phyloP scores from a whole-genome alignment of 148 eudicot genomes.

The Silene latifolia region DNA sequence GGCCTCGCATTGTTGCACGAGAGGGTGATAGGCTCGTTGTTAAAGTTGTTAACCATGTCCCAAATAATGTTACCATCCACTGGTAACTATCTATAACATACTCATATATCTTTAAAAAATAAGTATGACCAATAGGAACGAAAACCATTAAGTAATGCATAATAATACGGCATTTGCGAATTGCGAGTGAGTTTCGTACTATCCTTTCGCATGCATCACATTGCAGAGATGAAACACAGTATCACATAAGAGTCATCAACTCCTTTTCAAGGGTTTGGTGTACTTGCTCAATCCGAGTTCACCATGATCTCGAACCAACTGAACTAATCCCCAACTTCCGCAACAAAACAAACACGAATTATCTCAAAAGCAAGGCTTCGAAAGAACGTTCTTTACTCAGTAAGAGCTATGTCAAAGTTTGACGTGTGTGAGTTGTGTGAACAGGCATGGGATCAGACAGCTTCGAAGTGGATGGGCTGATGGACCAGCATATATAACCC shows the following conservation, averaged over 20 bases:
- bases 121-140: no score
- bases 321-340: no score
- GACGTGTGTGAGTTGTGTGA: not conserved
- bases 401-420: not conserved
- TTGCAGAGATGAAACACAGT: no score
- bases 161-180: no score
- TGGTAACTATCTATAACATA: constrained; percentile 29
- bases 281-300: not conserved
- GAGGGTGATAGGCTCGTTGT: constrained; percentile 39
- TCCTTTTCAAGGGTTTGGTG: no score
- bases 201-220: no score
- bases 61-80: constrained; percentile 42
- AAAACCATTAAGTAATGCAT: no score
- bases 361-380: not conserved
- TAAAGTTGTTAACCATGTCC: constrained; percentile 40
- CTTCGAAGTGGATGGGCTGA: constrained; percentile 58
- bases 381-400: no score
- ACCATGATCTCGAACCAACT: not conserved
- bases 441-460: constrained; percentile 57
- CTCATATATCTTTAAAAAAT: no score
- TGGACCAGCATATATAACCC: constrained; percentile 53
- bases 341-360: not conserved
- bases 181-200: no score
- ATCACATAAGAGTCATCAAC: no score
- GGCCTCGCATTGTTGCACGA: constrained; percentile 46